Evolutionary conservation across 169 alveolate species (phyloP), one percentile per base, ranked within the genome.

Genomic region (Fabrea salina): DNA sequence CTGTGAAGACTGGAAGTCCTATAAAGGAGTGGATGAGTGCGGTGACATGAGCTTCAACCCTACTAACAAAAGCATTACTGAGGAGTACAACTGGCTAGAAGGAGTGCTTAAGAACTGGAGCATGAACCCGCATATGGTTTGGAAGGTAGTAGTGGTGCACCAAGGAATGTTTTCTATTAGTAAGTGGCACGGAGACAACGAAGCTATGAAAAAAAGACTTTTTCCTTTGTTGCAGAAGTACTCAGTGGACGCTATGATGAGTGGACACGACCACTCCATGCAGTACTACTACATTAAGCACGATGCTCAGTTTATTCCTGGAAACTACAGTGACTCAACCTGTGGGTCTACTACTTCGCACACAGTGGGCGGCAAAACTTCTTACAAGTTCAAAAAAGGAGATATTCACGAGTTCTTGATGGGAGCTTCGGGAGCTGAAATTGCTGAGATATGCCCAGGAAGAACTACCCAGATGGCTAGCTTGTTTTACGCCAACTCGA

Each of bases 241-340:
- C 51, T 19, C 19, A 4, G 75, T 64, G 2, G 75, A 64, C n/a
- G 19, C 41, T 4, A 56, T 64, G 0, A 13, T 64, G 27, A 11
- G 57, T 6, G 75, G 75, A 25, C 75, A 64, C 30, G 75, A 64
- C 13, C 75, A 64, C 30, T 19, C n/a, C 35, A 64, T 64, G 75
- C 16, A 19, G 7, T 39, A 64, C 41, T 35, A 19, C 11, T 30
- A 30, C 4, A 64, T 51, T n/a, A 19, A 19, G 19, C 16, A 64
- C 8, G 19, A 37, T 5, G 54, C 39, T 8, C 27, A 64, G n/a
- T 37, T 56, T 64, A 19, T 19, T 0, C 56, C 56, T 19, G 35
- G 13, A 35, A 16, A 64, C 30, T 33, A 0, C 25, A 37, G 33
- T 16, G 27, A 22, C n/a, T 8, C 51, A 56, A n/a, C n/a, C 0